Base-by-base conservation (phyloP, 2,329 filamentous ascomycete genomes). In the Pyrenophora seminiperda region DNA sequence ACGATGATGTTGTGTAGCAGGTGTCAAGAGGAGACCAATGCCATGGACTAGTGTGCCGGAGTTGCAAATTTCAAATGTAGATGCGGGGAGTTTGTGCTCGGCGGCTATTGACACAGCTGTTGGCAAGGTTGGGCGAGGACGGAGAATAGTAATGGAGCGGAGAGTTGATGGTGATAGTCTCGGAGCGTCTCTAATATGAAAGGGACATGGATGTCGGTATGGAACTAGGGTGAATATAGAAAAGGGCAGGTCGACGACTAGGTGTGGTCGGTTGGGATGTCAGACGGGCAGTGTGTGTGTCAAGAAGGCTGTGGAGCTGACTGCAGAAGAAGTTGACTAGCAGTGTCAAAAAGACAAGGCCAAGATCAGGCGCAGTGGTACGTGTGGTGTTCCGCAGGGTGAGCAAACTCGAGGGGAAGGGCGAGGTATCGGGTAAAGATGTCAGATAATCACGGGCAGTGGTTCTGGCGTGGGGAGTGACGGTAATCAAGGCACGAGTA, bases 231-330 rank as follows among this genome's bases (percentile, higher is more conserved):
- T 52, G 49, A 47, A 53, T 59, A 60, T 54, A 50, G 59, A 52
- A 34, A 57, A 59, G 53, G 57, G 59, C 59, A 59, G 56, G 62
- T 52, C 33, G 41, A 54, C 41, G 39, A 44, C 53, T 53, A 54
- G 59, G 49, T 52, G 50, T 59, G 48, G 50, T 53, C 51, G 34
- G 54, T 60, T 54, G 53, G 52, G 47, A 53, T 53, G 57, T 63
- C 56, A 63, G 63, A 64, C 53, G 41, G 37, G n/a, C n/a, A 36
- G 53, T 41, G 51, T 36, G 58, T 61, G 54, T 50, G 50, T 63
- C 48, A 58, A 54, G 59, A 52, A 31, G 65, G 62, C 61, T 66
- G 54, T 60, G 65, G 51, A 60, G 67, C 59, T 59, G 65, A 59
- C 53, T 51, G 61, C 52, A 57, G 53, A 54, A 52, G 45, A 54